Evolutionary conservation across 495 filamentous ascomycete genomes (phyloP).

Genomic region (Penicillium daleae): DNA sequence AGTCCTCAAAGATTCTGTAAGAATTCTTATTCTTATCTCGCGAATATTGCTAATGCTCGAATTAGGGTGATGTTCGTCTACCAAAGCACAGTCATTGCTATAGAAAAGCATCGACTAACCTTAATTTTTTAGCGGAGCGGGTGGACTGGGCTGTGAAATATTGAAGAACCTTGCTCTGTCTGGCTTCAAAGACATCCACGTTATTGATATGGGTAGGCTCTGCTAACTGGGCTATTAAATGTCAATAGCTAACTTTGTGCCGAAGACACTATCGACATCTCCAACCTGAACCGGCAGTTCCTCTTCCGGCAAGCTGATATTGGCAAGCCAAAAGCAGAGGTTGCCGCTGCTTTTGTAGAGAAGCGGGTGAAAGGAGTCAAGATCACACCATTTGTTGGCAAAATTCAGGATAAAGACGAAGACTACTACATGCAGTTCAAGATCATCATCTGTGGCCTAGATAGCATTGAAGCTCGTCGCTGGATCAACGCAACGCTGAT

Average conservation of each 20-base stretch:
- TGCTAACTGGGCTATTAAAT: not conserved
- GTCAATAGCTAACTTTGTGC: conserved; percentile 19
- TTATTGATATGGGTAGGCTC: conserved; percentile 91
- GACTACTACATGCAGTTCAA: conserved; percentile 99
- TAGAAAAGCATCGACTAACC: conserved; percentile 12
- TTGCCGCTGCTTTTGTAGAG: conserved; percentile 90
- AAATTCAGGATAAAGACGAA: conserved; percentile 96
- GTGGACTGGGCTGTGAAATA: conserved; percentile 95
- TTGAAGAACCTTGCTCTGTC: conserved; percentile 95
- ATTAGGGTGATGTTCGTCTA: conserved; percentile 43
- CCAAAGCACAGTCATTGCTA: not conserved
- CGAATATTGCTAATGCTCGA: conserved; percentile 25
- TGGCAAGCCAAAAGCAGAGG: conserved; percentile 90
- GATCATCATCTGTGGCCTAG: conserved; percentile 91
- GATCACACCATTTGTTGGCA: conserved; percentile 90
- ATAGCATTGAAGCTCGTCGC: conserved; percentile 93
- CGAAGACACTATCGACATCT: conserved; percentile 93
- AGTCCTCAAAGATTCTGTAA: conserved; percentile 72
- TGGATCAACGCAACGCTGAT: conserved; percentile 98
- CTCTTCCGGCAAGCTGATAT: conserved; percentile 93
- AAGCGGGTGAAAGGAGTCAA: conserved; percentile 83
- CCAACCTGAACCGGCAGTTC: conserved; percentile 97
- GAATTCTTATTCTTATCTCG: conserved; percentile 23
- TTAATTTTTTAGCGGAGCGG: conserved; percentile 70
- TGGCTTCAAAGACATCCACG: conserved; percentile 95